phyloP scores from a whole-genome alignment of 2,329 filamentous ascomycete species.

The Microdochium nivale region DNA sequence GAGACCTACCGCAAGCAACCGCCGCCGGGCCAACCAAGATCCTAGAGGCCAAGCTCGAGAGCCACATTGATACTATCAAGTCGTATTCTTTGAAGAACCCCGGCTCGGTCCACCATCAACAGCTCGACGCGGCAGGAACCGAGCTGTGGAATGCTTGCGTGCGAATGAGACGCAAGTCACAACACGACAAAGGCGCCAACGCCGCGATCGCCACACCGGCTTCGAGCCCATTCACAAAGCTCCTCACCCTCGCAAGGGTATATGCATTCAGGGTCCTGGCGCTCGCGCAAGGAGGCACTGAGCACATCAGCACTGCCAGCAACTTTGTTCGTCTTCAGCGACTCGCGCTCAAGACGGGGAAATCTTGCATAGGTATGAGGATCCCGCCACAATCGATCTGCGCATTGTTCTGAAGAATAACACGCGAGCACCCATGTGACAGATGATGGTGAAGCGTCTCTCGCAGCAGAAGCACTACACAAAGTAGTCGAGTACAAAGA shows the following conservation, averaged over 20 bases:
- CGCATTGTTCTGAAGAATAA: slow-evolving; percentile 11
- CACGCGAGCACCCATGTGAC: slow-evolving; percentile 7
- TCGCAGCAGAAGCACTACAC: slow-evolving; percentile 54
- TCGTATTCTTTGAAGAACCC: slow-evolving; percentile 21
- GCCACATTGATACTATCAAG: slow-evolving; percentile 24
- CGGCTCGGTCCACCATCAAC: slow-evolving; percentile 22
- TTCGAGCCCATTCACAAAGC: slow-evolving; percentile 5
- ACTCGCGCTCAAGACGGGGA: slow-evolving; percentile 58
- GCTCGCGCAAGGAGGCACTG: slow-evolving; percentile 31
- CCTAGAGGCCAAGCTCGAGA: slow-evolving; percentile 31
- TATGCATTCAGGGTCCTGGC: slow-evolving; percentile 64
- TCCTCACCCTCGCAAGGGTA: slow-evolving; percentile 32
- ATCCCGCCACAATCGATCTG: slow-evolving; percentile 5
- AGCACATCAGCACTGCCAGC: slow-evolving; percentile 12
- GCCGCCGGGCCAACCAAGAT: slow-evolving; percentile 16
- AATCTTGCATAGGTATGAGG: slow-evolving; percentile 52
- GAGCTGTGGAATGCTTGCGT: slow-evolving; percentile 61
- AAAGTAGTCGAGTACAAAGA: slow-evolving; percentile 51
- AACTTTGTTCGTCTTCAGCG: slow-evolving; percentile 52
- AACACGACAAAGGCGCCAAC: slow-evolving; percentile 3
- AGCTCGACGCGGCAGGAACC: slow-evolving; percentile 47
- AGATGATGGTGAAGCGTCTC: slow-evolving; percentile 45
- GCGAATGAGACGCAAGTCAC: slow-evolving; percentile 31
- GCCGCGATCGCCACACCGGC: neutral
- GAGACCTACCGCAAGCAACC: slow-evolving; percentile 16